Evolutionary conservation across 73 alveolate genomes (phyloP), one percentile per base, ranked within the genome.

Genomic region (Stentor coeruleus): DNA sequence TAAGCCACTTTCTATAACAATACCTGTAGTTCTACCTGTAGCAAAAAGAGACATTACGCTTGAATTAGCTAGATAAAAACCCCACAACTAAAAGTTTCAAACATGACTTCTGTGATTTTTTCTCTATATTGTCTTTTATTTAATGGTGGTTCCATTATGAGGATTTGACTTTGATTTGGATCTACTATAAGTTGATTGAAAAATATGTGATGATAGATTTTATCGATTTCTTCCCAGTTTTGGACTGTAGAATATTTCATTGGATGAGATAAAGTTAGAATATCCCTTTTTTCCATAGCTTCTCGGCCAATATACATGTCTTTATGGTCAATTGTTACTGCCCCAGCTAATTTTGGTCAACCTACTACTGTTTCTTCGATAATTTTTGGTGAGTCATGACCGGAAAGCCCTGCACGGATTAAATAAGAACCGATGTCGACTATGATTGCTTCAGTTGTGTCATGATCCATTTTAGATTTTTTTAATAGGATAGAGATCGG

Each of bases 1-100:
- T 37, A 95, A 99, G 20, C 99, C 99, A 55, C 98, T 92, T 91
- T 98, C 99, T 31, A 98, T 72, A 26, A 97, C 98, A 28, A 96
- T 85, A 59, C 99, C 99, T 26, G 99, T 91, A 55, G 98, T 91
- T 36, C 96, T 85, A 11, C 99, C 99, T 41, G 99, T 90, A n/a
- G 99, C 89, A 86, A 94, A 96, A 38, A 97, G 96, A 15, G 99
- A 89, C 58, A 98, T 90, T 35, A 97, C 99, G 28, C 98, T 98
- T 84, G 96, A 97, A 85, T 89, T 90, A 37, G 95, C 92, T 38
- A 97, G 97, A 76, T 96, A 90, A 94, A 97, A 87, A 42, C 98
- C 91, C 99, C 99, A 76, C 91, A 97, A 58, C 91, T 87, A 86
- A 93, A 94, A 57, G 92, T 90, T 82, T 93, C 97, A 76, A 93